Percentiles rank a stretch among this genome's conserved stretches.
Evolutionary conservation across 768 basidiomycete genomes (phyloP).

Genomic region (Lactarius tabidus): DNA sequence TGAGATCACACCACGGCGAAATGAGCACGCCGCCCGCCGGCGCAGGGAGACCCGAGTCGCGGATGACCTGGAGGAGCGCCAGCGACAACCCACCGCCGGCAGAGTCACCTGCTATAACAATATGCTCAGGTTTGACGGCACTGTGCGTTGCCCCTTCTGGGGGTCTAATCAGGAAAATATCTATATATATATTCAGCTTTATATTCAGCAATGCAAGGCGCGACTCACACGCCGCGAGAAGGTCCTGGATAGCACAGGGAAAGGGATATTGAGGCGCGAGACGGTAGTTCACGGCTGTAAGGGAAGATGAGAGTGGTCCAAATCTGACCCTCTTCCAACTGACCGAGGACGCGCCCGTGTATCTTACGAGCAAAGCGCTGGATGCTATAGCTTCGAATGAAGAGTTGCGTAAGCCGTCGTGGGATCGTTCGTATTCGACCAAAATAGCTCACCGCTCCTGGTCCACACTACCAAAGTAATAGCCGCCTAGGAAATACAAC

Average conservation of each 20-base stretch:
- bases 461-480: conserved; percentile 78
- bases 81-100: conserved; percentile 88
- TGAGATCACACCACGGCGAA: conserved; percentile 92
- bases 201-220: background rate
- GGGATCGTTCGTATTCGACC: background rate
- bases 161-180: conserved; percentile 86
- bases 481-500: conserved; percentile 51
- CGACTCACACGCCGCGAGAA: conserved; percentile 75
- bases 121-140: conserved; percentile 74
- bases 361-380: conserved; percentile 89
- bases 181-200: conserved; percentile 37
- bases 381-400: conserved; percentile 53
- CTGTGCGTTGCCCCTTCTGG: conserved; percentile 73
- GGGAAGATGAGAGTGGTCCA: conserved; percentile 12
- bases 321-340: conserved; percentile 18
- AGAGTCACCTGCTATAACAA: conserved; percentile 87
- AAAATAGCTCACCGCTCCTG: conserved; percentile 53
- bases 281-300: conserved; percentile 69
- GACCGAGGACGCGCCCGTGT: conserved; percentile 83
- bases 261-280: conserved; percentile 98
- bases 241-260: conserved; percentile 87
- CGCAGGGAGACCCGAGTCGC: conserved; percentile 74
- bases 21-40: conserved; percentile 89
- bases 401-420: background rate
- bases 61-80: conserved; percentile 80